Conservation (phyloP, 768 basidiomycete genomes). For the Auriscalpium microsporum region DNA sequence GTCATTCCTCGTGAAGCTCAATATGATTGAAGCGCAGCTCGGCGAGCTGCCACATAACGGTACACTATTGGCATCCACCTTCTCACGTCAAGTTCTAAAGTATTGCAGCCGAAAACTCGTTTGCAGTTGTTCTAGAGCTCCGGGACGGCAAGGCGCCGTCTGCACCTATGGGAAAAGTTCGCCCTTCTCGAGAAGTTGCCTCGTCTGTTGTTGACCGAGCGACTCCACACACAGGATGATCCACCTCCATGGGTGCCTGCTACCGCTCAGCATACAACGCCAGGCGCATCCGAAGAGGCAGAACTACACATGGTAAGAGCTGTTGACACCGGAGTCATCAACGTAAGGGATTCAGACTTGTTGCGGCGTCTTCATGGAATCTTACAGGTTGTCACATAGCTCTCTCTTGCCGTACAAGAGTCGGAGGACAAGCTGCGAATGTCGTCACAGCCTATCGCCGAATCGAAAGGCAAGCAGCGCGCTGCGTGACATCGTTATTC, state of each 20-base stretch:
- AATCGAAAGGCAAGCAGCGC: conserved; percentile 15
- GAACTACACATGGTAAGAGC: conserved; percentile 71
- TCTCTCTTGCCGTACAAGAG: conserved; percentile 75
- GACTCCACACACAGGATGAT: conserved; percentile 32
- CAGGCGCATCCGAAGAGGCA: conserved; percentile 52
- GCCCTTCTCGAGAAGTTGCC: conserved; percentile 6
- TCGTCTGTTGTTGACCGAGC: neutral
- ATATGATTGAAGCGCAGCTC: conserved; percentile 67
- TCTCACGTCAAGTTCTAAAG: neutral
- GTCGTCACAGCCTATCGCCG: conserved; percentile 7
- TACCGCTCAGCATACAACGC: conserved; percentile 57
- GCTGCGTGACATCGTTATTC: neutral
- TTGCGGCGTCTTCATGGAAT: neutral
- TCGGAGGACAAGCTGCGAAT: conserved; percentile 54
- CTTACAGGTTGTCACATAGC: conserved; percentile 27
- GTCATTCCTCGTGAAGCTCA: conserved; percentile 74
- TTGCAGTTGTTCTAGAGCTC: conserved; percentile 77
- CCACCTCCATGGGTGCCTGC: conserved; percentile 80
- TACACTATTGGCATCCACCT: conserved; percentile 17
- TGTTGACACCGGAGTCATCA: conserved; percentile 78
- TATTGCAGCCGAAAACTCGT: conserved; percentile 57
- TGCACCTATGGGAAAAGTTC: conserved; percentile 29
- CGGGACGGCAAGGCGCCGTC: conserved; percentile 50
- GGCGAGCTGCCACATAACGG: conserved; percentile 49
- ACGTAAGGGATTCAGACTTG: conserved; percentile 34